Conservation (phyloP, 345 rosid genomes). For the Citrus unshiu region DNA sequence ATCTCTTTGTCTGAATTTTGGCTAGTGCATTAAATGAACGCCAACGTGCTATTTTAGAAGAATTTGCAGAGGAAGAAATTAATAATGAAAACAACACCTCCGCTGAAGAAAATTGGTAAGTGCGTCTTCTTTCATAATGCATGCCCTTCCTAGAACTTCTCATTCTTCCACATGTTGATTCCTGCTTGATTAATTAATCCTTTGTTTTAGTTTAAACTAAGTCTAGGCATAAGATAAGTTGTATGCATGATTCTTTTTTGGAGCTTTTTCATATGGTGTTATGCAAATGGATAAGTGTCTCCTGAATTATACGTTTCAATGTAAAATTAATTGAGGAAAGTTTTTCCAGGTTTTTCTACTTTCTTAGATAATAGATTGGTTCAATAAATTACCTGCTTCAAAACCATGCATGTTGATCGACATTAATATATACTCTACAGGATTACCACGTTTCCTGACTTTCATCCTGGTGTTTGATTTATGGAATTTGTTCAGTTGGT, state of each 20-base stretch:
- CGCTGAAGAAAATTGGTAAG: constrained; percentile 64
- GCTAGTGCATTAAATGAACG: constrained; percentile 62
- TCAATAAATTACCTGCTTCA: not conserved
- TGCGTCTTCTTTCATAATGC: constrained; percentile 5
- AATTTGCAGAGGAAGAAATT: constrained; percentile 82
- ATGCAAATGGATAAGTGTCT: not conserved
- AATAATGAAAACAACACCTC: constrained; percentile 37
- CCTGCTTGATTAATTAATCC: not conserved
- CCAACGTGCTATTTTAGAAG: constrained; percentile 79
- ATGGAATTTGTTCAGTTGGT: not conserved
- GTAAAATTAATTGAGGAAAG: not conserved
- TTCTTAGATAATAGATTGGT: not conserved
- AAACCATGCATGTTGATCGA: not conserved
- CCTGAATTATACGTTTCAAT: not conserved
- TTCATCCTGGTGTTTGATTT: not conserved
- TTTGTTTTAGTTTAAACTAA: not conserved
- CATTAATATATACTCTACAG: not conserved
- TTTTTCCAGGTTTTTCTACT: not conserved
- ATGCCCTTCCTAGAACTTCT: constrained; percentile 7
- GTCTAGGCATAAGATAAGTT: not conserved
- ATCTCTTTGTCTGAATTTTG: not conserved
- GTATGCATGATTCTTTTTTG: not conserved
- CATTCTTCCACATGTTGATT: constrained; percentile 1
- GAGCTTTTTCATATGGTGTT: not conserved
- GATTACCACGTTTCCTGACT: not conserved